Conservation (phyloP, 2,329 filamentous ascomycete genomes). For the Fusarium begoniae region DNA sequence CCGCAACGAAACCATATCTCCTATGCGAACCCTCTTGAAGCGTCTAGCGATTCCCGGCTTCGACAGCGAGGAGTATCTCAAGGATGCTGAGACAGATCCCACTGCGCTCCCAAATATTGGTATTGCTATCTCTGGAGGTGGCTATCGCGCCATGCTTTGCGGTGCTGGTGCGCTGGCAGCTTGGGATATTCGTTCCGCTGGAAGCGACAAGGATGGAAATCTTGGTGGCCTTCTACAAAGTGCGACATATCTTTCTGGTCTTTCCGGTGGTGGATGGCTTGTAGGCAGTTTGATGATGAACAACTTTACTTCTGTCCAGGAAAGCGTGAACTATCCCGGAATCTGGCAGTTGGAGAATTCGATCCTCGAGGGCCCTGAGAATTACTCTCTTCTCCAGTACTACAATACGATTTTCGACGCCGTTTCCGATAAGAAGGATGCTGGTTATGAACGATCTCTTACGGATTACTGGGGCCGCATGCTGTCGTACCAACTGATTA, state of each 20-base stretch:
- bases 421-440: constrained; percentile 50
- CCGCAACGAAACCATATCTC: constrained; percentile 75
- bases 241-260: constrained; percentile 80
- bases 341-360: constrained; percentile 55
- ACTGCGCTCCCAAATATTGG: constrained; percentile 67
- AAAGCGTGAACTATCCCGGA: constrained; percentile 46
- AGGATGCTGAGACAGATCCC: constrained; percentile 43
- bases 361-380: constrained; percentile 53
- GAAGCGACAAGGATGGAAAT: constrained; percentile 62
- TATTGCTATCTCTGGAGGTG: constrained; percentile 83
- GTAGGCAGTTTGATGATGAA: constrained; percentile 85
- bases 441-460: constrained; percentile 67
- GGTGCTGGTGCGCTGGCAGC: constrained; percentile 83
- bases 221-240: constrained; percentile 84
- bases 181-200: constrained; percentile 76
- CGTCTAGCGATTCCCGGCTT: constrained; percentile 81
- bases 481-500: constrained; percentile 86
- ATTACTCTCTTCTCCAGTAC: constrained; percentile 51
- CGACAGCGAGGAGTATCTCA: constrained; percentile 77
- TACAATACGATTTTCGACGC: constrained; percentile 49
- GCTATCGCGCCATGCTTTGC: constrained; percentile 86
- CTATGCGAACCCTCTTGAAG: constrained; percentile 78
- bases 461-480: constrained; percentile 93
- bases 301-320: constrained; percentile 75
- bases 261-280: constrained; percentile 87